A percentile compares a stretch with the other conserved stretches of the same genome.
These are phyloP conservation scores for Kokia cookei DNA, from an alignment of 441 rosid genomes.

Conservation along the genomic window DNA sequence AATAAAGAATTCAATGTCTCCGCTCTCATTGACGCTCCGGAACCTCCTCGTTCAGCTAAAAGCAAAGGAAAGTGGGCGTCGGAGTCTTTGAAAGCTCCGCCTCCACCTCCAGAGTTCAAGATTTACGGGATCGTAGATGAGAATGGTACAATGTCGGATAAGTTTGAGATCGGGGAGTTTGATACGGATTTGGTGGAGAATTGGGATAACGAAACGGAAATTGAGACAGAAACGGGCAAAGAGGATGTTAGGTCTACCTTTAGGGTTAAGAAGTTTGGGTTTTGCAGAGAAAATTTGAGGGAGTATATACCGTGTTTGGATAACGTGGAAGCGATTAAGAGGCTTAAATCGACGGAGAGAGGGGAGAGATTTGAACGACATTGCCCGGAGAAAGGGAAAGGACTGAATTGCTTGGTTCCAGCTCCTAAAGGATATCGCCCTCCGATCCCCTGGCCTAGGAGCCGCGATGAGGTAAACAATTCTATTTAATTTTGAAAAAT, in stretches of 20 bases:
- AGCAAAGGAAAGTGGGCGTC: background rate
- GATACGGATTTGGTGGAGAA: slow-evolving; percentile 55
- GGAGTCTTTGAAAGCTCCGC: slow-evolving; percentile 4
- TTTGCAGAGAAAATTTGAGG: slow-evolving; percentile 55
- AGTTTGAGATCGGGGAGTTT: slow-evolving; percentile 79
- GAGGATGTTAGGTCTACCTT: slow-evolving; percentile 18
- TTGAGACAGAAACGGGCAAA: slow-evolving; percentile 14
- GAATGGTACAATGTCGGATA: slow-evolving; percentile 75
- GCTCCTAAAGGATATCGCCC: slow-evolving; percentile 59
- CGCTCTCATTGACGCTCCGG: slow-evolving; percentile 22
- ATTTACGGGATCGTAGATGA: slow-evolving; percentile 72
- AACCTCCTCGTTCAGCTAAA: background rate
- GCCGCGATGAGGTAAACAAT: slow-evolving; percentile 80
- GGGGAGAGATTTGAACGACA: slow-evolving; percentile 87
- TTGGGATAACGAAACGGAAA: slow-evolving; percentile 42
- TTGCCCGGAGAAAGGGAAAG: slow-evolving; percentile 62
- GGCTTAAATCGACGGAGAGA: slow-evolving; percentile 55
- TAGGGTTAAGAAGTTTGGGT: slow-evolving; percentile 29
- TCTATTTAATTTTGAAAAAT: background rate
- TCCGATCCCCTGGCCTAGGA: slow-evolving; percentile 88
- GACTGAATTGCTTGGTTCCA: slow-evolving; percentile 78
- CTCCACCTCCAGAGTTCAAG: slow-evolving; percentile 31
- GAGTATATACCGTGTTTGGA: slow-evolving; percentile 96
- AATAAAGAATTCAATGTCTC: slow-evolving; percentile 44
- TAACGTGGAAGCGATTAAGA: slow-evolving; percentile 60